Evolutionary conservation across 768 basidiomycete genomes (phyloP).

Genomic region (Lactifluus echinatus): DNA sequence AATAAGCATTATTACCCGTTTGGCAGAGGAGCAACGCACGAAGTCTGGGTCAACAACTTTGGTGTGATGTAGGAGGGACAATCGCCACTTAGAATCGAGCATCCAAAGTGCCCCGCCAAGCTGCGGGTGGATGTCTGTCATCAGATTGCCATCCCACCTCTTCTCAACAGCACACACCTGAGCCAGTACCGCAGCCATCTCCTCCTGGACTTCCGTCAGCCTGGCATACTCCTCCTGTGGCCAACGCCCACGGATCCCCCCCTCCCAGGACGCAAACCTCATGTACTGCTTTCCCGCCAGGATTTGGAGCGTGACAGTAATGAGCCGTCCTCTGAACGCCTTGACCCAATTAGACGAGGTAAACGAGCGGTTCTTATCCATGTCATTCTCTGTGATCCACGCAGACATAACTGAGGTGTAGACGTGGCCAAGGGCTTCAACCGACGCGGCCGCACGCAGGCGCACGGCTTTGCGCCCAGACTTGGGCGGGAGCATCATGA

Average conservation of each 20-base stretch:
- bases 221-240: conserved; percentile 38
- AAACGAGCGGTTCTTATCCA: conserved; percentile 7
- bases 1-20: background rate
- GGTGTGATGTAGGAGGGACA: conserved; percentile 34
- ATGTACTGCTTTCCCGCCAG: conserved; percentile 30
- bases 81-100: conserved; percentile 35
- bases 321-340: conserved; percentile 26
- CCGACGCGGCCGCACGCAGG: conserved; percentile 33
- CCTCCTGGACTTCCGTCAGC: conserved; percentile 34
- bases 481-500: conserved; percentile 47
- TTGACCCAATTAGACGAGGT: conserved; percentile 23
- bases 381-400: conserved; percentile 29
- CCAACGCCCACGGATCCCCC: conserved; percentile 44
- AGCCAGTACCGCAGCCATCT: conserved; percentile 33
- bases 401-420: conserved; percentile 37
- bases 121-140: conserved; percentile 21
- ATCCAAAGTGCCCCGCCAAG: conserved; percentile 36
- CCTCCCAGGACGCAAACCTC: conserved; percentile 37
- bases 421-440: conserved; percentile 33
- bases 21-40: conserved; percentile 26
- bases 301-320: conserved; percentile 28
- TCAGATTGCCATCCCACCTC: background rate
- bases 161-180: conserved; percentile 25
- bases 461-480: conserved; percentile 42
- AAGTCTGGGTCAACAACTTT: conserved; percentile 48